A percentile compares a stretch with the other conserved stretches of the same genome.
Evolutionary conservation across 2,329 filamentous ascomycete genomes (phyloP).

Genomic region (Didymella keratinophila): DNA sequence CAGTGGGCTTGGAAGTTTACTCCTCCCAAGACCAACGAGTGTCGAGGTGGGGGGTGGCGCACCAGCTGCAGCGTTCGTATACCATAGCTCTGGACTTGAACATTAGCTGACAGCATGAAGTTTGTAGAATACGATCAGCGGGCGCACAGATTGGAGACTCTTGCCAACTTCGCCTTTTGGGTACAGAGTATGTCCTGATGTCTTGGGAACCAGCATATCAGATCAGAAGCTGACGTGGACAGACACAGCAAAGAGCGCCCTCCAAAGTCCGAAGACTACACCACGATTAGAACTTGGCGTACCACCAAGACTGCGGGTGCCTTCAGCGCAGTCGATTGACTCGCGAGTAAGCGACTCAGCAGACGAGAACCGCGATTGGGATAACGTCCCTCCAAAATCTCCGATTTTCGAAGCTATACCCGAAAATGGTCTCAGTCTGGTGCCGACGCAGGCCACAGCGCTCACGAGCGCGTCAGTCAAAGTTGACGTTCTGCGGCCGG

Average conservation of each 20-base stretch:
- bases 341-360: conserved; percentile 81
- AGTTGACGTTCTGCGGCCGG: conserved; percentile 87
- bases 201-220: neutral
- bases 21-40: conserved; percentile 81
- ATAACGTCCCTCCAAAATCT: conserved; percentile 54
- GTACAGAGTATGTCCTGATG: conserved; percentile 73
- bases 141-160: conserved; percentile 84
- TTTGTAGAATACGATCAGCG: conserved; percentile 98
- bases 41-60: conserved; percentile 90
- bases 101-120: conserved; percentile 54
- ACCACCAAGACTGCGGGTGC: conserved; percentile 78
- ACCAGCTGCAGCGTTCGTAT: conserved; percentile 84
- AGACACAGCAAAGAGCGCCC: conserved; percentile 50
- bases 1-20: conserved; percentile 98
- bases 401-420: conserved; percentile 58
- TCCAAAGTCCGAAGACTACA: conserved; percentile 57
- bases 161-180: conserved; percentile 95
- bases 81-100: neutral
- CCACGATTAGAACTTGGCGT: conserved; percentile 76
- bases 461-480: conserved; percentile 63
- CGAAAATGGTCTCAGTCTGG: conserved; percentile 56
- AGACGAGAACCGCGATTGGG: conserved; percentile 53
- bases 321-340: conserved; percentile 79
- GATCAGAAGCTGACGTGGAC: conserved; percentile 18
- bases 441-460: conserved; percentile 52